Evolutionary conservation across 148 eudicot species (phyloP).

Genomic region (Rhododendron simsii): DNA sequence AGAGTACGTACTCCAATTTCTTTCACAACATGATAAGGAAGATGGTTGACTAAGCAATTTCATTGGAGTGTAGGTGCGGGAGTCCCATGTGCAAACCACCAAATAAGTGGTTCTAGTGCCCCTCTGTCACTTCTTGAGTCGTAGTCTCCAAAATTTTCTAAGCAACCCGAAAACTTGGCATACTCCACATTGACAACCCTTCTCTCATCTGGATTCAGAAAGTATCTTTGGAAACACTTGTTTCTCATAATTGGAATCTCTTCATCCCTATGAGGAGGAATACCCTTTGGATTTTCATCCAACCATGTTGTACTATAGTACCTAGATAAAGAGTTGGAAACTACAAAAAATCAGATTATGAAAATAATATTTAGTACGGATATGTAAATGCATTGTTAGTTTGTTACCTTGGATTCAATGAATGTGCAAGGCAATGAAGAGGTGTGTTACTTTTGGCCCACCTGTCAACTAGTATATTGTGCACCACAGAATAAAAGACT

Average conservation of each 20-base stretch:
- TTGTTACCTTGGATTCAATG: not conserved
- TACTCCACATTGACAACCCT: not conserved
- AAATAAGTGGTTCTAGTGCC: not conserved
- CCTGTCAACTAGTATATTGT: no score
- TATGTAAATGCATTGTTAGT: not conserved
- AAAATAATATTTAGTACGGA: not conserved
- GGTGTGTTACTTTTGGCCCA: not conserved
- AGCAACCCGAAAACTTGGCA: not conserved
- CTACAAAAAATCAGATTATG: not conserved
- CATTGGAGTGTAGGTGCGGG: no score
- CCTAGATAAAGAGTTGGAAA: not conserved
- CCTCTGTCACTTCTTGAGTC: not conserved
- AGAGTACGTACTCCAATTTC: no score
- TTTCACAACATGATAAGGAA: no score
- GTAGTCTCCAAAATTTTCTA: not conserved
- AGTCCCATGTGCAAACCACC: not conserved
- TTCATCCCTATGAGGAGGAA: not conserved
- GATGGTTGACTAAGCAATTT: no score
- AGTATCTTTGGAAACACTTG: not conserved
- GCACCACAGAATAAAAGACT: no score
- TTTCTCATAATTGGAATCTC: not conserved
- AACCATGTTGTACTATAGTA: not conserved
- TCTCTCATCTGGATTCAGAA: not conserved
- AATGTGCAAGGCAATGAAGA: not conserved
- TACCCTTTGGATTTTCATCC: not conserved